Conservation (phyloP, 305 asterid species). For the Petunia hybrid region DNA sequence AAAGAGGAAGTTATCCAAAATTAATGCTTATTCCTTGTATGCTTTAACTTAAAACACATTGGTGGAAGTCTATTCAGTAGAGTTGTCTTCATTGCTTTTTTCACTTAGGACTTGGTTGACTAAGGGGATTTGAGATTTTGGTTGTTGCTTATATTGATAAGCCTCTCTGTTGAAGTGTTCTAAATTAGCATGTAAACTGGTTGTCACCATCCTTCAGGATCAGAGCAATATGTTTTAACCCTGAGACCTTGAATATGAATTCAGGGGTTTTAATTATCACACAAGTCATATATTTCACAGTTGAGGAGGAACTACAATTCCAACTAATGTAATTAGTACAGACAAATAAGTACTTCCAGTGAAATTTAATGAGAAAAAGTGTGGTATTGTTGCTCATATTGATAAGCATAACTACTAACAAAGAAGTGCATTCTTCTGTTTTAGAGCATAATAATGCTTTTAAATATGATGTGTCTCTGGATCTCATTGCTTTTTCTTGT, state of each 20-base stretch:
- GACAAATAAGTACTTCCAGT: not conserved
- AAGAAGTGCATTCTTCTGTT: slow-evolving; percentile 21
- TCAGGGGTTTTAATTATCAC: not conserved
- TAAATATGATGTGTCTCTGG: not conserved
- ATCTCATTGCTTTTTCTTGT: slow-evolving; percentile 27
- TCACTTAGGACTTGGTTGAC: slow-evolving; percentile 25
- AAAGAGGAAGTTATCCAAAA: not conserved
- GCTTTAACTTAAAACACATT: not conserved
- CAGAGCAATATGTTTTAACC: not conserved
- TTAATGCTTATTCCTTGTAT: not conserved
- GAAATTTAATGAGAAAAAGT: slow-evolving; percentile 7
- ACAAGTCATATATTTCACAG: slow-evolving; percentile 17
- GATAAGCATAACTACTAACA: not conserved
- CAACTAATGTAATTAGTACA: not conserved
- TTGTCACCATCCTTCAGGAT: not conserved
- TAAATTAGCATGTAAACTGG: not conserved
- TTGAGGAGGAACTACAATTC: slow-evolving; percentile 13
- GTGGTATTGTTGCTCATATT: not conserved
- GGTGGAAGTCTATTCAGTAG: not conserved
- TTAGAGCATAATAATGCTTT: slow-evolving; percentile 12
- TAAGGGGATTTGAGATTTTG: not conserved
- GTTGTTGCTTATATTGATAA: slow-evolving; percentile 12
- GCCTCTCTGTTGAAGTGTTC: not conserved
- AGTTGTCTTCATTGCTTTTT: slow-evolving; percentile 6
- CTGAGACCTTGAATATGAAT: slow-evolving; percentile 4